Evolutionary conservation across 805 yeast genomes (phyloP), one percentile per base, ranked within the genome.

Genomic region (Hanseniaspora meyeri): DNA sequence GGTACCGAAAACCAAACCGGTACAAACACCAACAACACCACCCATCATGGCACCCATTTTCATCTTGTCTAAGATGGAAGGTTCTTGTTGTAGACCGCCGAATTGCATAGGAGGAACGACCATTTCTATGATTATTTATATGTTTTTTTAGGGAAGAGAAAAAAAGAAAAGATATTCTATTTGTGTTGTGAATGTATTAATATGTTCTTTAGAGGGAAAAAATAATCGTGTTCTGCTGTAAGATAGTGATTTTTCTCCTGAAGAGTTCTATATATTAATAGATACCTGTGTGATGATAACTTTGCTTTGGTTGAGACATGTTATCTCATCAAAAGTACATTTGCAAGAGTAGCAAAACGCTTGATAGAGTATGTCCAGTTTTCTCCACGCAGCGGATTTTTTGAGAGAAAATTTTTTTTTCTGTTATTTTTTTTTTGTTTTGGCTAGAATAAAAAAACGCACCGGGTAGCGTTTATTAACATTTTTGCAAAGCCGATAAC

Each of bases 11-110:
- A 95, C 74, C 49, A 91, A 84, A 60, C 98, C 98, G 42, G 91
- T 88, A 65, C 95, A 93, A 10, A 89, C 93, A 61, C 98, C 98
- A 19, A 73, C 77, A 1, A 76, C 70, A 17, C 76, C 81, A 60
- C 99, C 99, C 97, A 93, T 93, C 74, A 91, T 74, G 59, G 89
- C 83, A 56, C 99, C 99, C 97, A 93, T 93, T 74, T 93, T 93
- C 80, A 93, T 87, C 74, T 93, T 93, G 57, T 93, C 96, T 74
- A 90, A 88, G 71, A 85, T 82, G 50, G 96, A 85, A 57, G 95
- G 95, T 63, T 81, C 82, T 62, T 77, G 81, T 57, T 70, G 71
- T 40, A 70, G 73, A 67, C 81, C 84, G 59, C 78, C 76, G 70
- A 82, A 85, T 68, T 77, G 86, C 61, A 81, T 83, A 68, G 89